Evolutionary conservation across 75 land plant genomes (phyloP).

Genomic region (Sequoiadendron giganteum): DNA sequence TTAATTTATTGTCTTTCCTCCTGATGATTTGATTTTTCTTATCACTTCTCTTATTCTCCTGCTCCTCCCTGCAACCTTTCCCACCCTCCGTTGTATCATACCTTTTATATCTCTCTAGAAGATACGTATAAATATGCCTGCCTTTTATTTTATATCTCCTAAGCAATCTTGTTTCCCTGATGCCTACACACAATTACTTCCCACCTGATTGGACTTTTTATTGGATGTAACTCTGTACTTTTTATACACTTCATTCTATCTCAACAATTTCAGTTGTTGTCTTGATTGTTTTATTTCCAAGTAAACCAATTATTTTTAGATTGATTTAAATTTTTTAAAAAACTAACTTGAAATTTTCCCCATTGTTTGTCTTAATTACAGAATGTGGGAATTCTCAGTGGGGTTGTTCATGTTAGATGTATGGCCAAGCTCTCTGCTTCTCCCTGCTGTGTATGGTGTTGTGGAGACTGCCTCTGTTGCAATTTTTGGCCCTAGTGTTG

Average conservation of each 20-base stretch:
- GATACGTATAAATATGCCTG: background rate
- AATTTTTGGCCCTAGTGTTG: slow-evolving; percentile 73
- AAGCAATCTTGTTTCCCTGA: background rate
- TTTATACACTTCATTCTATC: background rate
- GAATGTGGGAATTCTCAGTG: slow-evolving; percentile 99
- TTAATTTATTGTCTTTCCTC: background rate
- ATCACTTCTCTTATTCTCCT: background rate
- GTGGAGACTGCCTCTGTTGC: slow-evolving; percentile 79
- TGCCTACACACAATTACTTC: background rate
- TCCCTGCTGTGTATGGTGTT: slow-evolving; percentile 84
- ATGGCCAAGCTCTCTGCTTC: slow-evolving; percentile 83
- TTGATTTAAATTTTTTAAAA: background rate
- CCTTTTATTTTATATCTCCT: background rate
- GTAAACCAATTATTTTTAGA: background rate
- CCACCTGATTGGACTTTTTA: background rate
- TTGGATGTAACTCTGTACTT: background rate
- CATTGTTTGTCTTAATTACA: slow-evolving; percentile 19
- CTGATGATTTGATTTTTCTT: background rate
- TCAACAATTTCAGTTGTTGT: background rate
- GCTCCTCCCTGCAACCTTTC: too few relatives aligned
- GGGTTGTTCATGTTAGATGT: slow-evolving; percentile 84
- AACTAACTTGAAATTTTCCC: background rate
- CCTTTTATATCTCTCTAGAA: background rate
- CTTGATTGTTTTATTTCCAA: background rate
- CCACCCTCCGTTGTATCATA: background rate